phyloP scores from a whole-genome alignment of 202 grass and related monocot genomes.

The Musa balbisiana region DNA sequence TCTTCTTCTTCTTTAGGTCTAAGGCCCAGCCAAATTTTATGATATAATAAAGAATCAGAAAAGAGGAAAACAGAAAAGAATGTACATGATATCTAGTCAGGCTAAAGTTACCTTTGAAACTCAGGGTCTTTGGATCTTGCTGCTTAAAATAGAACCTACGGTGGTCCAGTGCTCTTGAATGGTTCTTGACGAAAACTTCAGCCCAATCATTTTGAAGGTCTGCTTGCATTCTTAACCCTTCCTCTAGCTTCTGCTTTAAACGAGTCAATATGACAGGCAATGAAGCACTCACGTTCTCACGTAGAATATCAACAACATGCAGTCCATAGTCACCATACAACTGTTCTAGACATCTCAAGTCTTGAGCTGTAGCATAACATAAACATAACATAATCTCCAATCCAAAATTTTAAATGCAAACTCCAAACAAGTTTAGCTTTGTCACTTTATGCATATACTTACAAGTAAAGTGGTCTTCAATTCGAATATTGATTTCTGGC shows the following conservation, averaged over 20 bases:
- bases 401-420: background rate
- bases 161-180: slow-evolving; percentile 3
- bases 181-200: background rate
- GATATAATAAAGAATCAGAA: background rate
- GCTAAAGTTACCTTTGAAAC: slow-evolving; percentile 13
- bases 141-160: slow-evolving; percentile 7
- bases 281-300: background rate
- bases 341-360: slow-evolving; percentile 11
- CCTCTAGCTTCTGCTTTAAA: slow-evolving; percentile 13
- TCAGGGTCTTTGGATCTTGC: slow-evolving; percentile 2
- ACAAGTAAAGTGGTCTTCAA: slow-evolving; percentile 9
- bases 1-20: background rate
- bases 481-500: background rate
- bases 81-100: too few relatives aligned
- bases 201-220: background rate
- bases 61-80: background rate
- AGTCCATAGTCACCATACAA: slow-evolving; percentile 1
- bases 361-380: slow-evolving; percentile 2
- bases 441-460: background rate
- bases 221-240: background rate
- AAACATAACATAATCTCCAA: background rate
- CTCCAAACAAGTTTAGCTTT: background rate
- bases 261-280: slow-evolving; percentile 9
- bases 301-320: slow-evolving; percentile 2
- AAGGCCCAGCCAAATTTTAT: background rate